Base-by-base conservation (phyloP, 2,329 filamentous ascomycete genomes). In the Fusarium denticulatum region DNA sequence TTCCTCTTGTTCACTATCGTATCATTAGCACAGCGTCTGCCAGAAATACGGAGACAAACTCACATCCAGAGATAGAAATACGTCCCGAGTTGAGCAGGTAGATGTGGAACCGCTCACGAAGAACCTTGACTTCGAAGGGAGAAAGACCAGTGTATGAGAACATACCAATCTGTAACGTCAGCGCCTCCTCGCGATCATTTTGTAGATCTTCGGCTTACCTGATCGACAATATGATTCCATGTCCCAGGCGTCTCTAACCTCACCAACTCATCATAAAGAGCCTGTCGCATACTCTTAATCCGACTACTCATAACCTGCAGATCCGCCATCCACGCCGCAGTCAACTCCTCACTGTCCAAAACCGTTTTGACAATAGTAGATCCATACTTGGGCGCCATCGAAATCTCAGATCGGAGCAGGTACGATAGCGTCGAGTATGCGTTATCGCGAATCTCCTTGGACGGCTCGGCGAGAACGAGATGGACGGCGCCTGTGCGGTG, bases 201-300 rank as follows among this genome's bases (percentile, higher is more conserved):
- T 9, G 6, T 11, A 24, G n/a, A 15, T 4, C 3, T 12, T 4
- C 5, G 7, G 18, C 60, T 47, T 49, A 76, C 73, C 62, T 76
- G 96, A 78, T 96, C 93, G 22, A 95, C 97, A 81, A 99, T 97
- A 84, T 99, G 96, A 78, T 95, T 93, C 96, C 96, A 98, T 22
- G 89, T 92, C 18, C 96, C 95, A 0, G 96, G 96, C 0, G 96
- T 98, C 24, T 89, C 90, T 66, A 95, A 88, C 77, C 91, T 89
- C 84, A 98, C 95, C n/a, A 99, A 89, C 82, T 95, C 93, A 62
- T 86, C 85, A 53, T 94, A 89, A 76, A 99, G 86, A 7, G 89
- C 90, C 78, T 90, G 90, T 74, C 96, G 91, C 96, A 98, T 98
- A 79, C 90, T 89, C 75, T 93, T 95, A 84, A 99, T 98, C 66